These are phyloP conservation scores for Wickerhamomyces rabaulensis DNA, from an alignment of 805 yeast genomes.

Conservation along the genomic window DNA sequence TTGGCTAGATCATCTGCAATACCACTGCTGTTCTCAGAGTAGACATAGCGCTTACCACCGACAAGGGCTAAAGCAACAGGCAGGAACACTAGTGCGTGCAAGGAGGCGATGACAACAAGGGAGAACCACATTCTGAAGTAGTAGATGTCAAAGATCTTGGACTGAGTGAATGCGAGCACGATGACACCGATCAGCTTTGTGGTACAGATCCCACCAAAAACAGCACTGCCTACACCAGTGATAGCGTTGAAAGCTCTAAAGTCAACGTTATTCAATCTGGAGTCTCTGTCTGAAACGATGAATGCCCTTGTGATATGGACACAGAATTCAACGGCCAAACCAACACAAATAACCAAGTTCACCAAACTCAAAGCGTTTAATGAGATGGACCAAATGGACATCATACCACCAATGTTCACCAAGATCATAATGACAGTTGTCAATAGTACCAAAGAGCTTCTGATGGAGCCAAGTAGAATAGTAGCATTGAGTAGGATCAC, in stretches of 20 bases:
- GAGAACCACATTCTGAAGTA: conserved; percentile 95
- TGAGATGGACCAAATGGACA: conserved; percentile 70
- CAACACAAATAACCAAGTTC: conserved; percentile 86
- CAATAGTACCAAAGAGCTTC: conserved; percentile 52
- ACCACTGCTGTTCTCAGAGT: conserved; percentile 28
- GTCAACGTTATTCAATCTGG: conserved; percentile 25
- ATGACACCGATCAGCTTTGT: conserved; percentile 86
- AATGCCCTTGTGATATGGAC: conserved; percentile 81
- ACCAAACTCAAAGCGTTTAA: conserved; percentile 88
- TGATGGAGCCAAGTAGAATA: conserved; percentile 59
- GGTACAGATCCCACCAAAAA: conserved; percentile 82
- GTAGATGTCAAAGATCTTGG: conserved; percentile 85
- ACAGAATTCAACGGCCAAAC: conserved; percentile 91
- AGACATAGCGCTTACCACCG: conserved; percentile 56
- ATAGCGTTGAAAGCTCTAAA: conserved; percentile 51
- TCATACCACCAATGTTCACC: conserved; percentile 71
- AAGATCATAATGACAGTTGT: conserved; percentile 59
- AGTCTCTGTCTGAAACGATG: conserved; percentile 30
- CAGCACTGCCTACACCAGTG: conserved; percentile 80
- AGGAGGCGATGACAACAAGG: conserved; percentile 66
- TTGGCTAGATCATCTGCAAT: conserved; percentile 27
- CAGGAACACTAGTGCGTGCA: conserved; percentile 72
- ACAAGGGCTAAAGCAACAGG: conserved; percentile 65
- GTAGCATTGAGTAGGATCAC: conserved; percentile 50
- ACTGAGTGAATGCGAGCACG: conserved; percentile 81